Percentiles rank a stretch among this genome's conserved stretches.
These are phyloP conservation scores for Lanmaoa pseudosensibilis DNA, from an alignment of 768 basidiomycete species.

Conservation along the genomic window DNA sequence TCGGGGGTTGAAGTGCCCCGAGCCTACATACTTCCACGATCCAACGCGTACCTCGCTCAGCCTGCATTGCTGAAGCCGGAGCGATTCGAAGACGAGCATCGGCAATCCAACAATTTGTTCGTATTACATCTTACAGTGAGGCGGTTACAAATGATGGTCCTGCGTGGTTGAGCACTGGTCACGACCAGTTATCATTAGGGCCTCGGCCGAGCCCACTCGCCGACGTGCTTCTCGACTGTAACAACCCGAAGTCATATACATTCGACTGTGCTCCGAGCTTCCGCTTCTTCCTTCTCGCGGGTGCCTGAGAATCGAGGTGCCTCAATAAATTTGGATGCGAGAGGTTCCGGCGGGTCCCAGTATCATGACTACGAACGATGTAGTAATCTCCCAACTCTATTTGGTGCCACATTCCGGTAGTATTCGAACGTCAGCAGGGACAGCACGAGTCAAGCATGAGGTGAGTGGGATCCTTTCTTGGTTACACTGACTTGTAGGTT, in stretches of 20 bases:
- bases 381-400: slow-evolving; percentile 5
- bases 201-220: neutral
- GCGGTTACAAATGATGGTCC: neutral
- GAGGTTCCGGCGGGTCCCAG: too few relatives aligned
- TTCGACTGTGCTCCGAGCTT: neutral
- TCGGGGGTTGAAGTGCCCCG: neutral
- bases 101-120: neutral
- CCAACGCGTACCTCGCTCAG: neutral
- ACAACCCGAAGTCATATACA: too few relatives aligned
- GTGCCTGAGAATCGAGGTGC: neutral
- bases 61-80: neutral
- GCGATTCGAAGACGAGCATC: neutral
- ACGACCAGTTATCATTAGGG: too few relatives aligned
- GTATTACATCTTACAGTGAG: too few relatives aligned
- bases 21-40: neutral
- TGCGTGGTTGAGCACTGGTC: too few relatives aligned
- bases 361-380: neutral
- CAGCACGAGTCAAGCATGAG: neutral
- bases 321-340: neutral
- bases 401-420: neutral
- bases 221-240: neutral
- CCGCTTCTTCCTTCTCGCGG: neutral
- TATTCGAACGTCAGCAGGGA: neutral
- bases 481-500: neutral
- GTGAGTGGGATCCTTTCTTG: slow-evolving; percentile 1